A percentile compares a stretch with the other conserved stretches of the same genome.
Evolutionary conservation across 1,284 basidiomycete genomes (phyloP).

Genomic region (Tilletiopsis washingtonensis): DNA sequence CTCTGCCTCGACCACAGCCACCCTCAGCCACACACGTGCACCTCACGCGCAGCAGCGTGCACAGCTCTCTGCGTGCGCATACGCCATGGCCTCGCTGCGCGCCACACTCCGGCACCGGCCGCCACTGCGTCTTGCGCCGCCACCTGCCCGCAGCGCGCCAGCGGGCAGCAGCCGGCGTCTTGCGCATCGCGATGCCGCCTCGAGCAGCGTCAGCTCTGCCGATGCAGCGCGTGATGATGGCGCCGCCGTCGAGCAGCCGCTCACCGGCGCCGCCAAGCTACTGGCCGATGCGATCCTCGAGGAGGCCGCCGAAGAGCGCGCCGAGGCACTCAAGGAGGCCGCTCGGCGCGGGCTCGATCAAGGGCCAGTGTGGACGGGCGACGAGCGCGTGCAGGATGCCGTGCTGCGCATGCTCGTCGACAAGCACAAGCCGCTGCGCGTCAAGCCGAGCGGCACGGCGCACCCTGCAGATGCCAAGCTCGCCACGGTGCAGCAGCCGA

Average conservation of each 20-base stretch:
- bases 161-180: too few relatives aligned
- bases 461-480: conserved; percentile 26
- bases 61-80: too few relatives aligned
- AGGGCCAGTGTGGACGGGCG: conserved; percentile 28
- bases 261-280: background rate
- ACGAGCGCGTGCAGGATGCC: conserved; percentile 33
- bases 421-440: conserved; percentile 38
- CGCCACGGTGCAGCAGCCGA: conserved; percentile 14
- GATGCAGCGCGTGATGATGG: too few relatives aligned
- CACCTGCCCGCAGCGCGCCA: too few relatives aligned
- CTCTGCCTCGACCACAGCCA: too few relatives aligned
- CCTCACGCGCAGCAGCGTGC: too few relatives aligned
- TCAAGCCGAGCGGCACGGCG: background rate
- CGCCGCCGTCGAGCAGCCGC: background rate
- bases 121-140: too few relatives aligned
- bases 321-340: background rate
- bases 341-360: background rate
- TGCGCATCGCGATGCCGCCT: too few relatives aligned
- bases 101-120: too few relatives aligned
- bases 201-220: too few relatives aligned
- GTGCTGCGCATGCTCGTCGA: conserved; percentile 42
- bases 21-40: too few relatives aligned
- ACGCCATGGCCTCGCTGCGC: too few relatives aligned
- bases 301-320: background rate
- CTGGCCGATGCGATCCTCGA: background rate